Conservation (phyloP, 345 rosid genomes). For the Fremontodendron californicum region DNA sequence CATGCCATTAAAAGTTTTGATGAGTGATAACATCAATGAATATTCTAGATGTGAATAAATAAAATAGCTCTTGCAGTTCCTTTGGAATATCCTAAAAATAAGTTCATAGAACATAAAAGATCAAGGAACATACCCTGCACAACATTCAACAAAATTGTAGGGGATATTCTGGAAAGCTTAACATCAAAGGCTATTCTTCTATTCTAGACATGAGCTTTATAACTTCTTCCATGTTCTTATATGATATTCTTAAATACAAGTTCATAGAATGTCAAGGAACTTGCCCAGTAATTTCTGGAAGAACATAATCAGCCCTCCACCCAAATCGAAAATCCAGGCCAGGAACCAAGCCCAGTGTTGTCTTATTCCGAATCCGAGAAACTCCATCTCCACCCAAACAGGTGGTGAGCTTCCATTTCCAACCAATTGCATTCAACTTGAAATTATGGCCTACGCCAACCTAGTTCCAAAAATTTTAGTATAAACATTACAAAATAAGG, state of each 20-base stretch:
- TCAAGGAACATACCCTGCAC: constrained; percentile 40
- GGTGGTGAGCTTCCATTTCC: constrained; percentile 92
- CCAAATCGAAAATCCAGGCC: constrained; percentile 83
- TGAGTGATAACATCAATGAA: neutral
- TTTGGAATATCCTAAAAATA: neutral
- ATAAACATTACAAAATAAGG: neutral
- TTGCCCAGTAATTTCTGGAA: constrained; percentile 85
- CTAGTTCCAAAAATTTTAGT: constrained; percentile 28
- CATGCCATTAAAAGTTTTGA: neutral
- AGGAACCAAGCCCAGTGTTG: constrained; percentile 70
- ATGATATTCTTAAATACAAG: neutral
- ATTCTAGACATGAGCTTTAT: neutral
- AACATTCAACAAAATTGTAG: neutral
- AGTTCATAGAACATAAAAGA: constrained; percentile 9
- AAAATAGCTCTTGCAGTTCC: neutral
- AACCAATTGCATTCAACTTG: constrained; percentile 64
- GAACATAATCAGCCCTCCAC: constrained; percentile 87
- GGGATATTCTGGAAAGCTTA: neutral
- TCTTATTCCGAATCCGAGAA: constrained; percentile 75
- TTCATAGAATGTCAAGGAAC: constrained; percentile 24
- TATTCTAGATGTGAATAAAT: neutral
- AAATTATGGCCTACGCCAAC: constrained; percentile 85
- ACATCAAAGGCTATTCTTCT: neutral
- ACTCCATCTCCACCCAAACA: constrained; percentile 87
- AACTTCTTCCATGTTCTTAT: neutral